Evolutionary conservation across 352 stramenopile species (phyloP).

Genomic region (Globisporangium echinulatum): DNA sequence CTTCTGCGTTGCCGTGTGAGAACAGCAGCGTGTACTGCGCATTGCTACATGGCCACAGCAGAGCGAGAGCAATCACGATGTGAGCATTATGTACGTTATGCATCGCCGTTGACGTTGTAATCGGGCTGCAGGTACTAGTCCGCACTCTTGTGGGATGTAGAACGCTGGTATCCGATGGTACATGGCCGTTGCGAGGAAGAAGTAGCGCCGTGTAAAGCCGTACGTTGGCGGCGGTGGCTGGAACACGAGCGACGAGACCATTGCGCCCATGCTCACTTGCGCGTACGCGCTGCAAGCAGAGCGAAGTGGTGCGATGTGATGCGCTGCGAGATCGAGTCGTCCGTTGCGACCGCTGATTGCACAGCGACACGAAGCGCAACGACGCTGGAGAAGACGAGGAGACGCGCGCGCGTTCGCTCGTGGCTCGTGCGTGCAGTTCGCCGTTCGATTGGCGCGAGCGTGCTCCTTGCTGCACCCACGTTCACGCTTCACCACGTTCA

Average conservation of each 20-base stretch:
- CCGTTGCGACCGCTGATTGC: too few relatives aligned
- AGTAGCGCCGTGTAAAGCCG: slow-evolving; percentile 81
- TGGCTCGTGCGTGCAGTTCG: too few relatives aligned
- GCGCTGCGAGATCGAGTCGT: too few relatives aligned
- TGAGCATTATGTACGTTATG: neutral
- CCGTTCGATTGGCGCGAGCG: too few relatives aligned
- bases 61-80: neutral
- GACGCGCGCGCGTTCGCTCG: too few relatives aligned
- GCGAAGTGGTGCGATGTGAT: too few relatives aligned
- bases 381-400: too few relatives aligned
- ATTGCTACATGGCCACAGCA: slow-evolving; percentile 34
- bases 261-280: slow-evolving; percentile 51
- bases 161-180: slow-evolving; percentile 92
- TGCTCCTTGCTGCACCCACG: too few relatives aligned
- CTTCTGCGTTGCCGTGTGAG: slow-evolving; percentile 96
- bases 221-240: slow-evolving; percentile 81
- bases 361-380: too few relatives aligned
- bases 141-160: slow-evolving; percentile 89
- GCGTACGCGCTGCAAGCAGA: too few relatives aligned
- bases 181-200: slow-evolving; percentile 89
- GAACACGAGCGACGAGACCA: slow-evolving; percentile 84
- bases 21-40: slow-evolving; percentile 95
- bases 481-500: too few relatives aligned
- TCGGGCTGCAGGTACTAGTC: neutral
- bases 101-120: too few relatives aligned